Evolutionary conservation across 768 basidiomycete species (phyloP), one percentile per base, ranked within the genome.

Genomic region (Suillus cothurnatus): DNA sequence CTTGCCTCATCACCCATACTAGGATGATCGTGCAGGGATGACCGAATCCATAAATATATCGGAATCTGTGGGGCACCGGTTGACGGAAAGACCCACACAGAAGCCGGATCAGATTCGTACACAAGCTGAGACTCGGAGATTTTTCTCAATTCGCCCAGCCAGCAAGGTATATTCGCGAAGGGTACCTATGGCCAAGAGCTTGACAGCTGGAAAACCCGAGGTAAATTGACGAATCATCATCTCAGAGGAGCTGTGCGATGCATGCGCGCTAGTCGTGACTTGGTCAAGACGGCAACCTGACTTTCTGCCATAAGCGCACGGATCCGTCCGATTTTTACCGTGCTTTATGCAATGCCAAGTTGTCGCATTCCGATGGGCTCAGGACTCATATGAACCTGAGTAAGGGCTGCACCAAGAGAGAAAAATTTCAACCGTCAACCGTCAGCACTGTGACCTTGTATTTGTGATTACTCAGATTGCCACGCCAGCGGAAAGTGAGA

Each of bases 361-460:
- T 53, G 11, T 21, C 32, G 7, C n/a, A 36, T 57, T 56, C 8
- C 34, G 55, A 57, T 36, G 34, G 34, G 7, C n/a, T 15, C 4
- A 23, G 23, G n/a, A n/a, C n/a, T 43, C 15, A 39, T 57, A 34
- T 39, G 57, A 38, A 6, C 36, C 57, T 58, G 26, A 26, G 38
- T 26, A 58, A 58, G 57, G 57, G 57, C 38, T 58, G 57, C 38
- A 39, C 36, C 38, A 28, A 28, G 57, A 58, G 57, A 58, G 26
- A 39, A 38, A 58, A 58, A 11, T 26, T 17, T 38, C 56, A 57
- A 7, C 56, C 17, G 55, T 56, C 15, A 39, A 34, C 34, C 9
- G 34, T 34, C 34, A 34, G 34, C 34, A 34, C 34, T 2, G 19
- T 21, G 38, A 26, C 38, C 19, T 28, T 28, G 36, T 34, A n/a